Evolutionary conservation across 2,329 filamentous ascomycete genomes (phyloP).

Genomic region (Alternaria atra): DNA sequence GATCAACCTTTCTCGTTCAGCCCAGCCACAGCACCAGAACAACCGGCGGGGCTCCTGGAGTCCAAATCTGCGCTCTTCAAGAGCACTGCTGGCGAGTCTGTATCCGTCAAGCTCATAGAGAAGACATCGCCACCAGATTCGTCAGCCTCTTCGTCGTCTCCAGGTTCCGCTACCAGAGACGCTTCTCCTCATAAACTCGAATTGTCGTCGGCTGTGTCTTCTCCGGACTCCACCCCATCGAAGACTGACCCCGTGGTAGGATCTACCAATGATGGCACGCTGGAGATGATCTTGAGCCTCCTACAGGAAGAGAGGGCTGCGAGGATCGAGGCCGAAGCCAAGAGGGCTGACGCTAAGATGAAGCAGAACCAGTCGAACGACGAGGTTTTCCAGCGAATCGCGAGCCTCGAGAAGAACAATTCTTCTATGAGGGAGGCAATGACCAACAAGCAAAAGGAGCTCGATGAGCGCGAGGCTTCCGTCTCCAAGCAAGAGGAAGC

Average conservation of each 20-base stretch:
- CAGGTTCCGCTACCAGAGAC: background rate
- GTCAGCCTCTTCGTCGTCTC: background rate
- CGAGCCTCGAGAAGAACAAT: background rate
- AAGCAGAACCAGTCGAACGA: background rate
- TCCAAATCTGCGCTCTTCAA: background rate
- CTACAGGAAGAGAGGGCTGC: background rate
- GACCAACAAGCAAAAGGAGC: background rate
- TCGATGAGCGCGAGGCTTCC: background rate
- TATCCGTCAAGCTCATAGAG: background rate
- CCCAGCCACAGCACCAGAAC: background rate
- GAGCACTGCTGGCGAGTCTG: background rate
- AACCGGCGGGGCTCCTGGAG: background rate
- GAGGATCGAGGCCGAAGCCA: background rate
- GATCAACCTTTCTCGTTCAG: background rate
- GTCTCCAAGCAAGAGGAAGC: background rate
- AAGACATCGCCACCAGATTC: background rate
- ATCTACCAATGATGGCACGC: background rate
- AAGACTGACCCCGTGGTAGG: background rate
- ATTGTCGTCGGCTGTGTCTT: background rate
- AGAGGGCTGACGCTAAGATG: background rate
- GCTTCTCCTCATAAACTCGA: background rate
- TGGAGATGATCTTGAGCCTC: background rate
- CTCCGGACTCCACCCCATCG: background rate
- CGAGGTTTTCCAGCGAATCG: background rate
- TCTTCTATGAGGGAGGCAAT: background rate